phyloP scores from a whole-genome alignment of 2,329 filamentous ascomycete genomes.

The Colletotrichum plurivorum region DNA sequence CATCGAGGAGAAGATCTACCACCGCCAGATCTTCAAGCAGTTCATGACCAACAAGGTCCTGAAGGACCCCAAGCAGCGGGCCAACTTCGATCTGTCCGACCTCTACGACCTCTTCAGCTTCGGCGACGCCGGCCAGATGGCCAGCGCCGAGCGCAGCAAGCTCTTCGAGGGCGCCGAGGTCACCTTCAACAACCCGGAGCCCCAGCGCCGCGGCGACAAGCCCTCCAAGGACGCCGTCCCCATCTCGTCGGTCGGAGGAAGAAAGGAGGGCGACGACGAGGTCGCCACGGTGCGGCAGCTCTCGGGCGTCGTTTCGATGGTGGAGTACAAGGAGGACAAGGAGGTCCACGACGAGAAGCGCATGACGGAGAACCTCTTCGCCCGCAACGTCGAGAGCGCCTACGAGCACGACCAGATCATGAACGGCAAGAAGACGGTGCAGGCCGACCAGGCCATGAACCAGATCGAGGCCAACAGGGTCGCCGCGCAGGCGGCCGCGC shows the following conservation, averaged over 20 bases:
- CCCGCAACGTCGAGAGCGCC: conserved; percentile 88
- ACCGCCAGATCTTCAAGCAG: conserved; percentile 98
- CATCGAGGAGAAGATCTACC: conserved; percentile 99
- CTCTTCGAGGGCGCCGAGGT: conserved; percentile 92
- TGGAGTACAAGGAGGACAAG: conserved; percentile 71
- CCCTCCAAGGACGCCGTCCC: conserved; percentile 31
- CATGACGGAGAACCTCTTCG: conserved; percentile 91
- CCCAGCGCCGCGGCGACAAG: conserved; percentile 42
- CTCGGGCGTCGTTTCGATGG: conserved; percentile 73
- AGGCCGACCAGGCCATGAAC: conserved; percentile 83
- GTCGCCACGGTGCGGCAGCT: conserved; percentile 65
- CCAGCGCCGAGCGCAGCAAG: conserved; percentile 84
- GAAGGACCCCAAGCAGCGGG: conserved; percentile 92
- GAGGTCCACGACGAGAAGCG: conserved; percentile 75
- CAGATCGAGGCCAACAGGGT: conserved; percentile 86
- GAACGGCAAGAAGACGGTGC: conserved; percentile 78
- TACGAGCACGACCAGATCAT: conserved; percentile 95
- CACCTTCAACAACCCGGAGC: conserved; percentile 47
- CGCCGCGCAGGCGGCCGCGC: conserved; percentile 82
- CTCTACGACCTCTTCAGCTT: conserved; percentile 93
- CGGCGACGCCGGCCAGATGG: conserved; percentile 73
- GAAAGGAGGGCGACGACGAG: conserved; percentile 12
- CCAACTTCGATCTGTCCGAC: conserved; percentile 90
- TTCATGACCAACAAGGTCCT: conserved; percentile 97
- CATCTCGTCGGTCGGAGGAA: conserved; percentile 20